A percentile compares a stretch with the other conserved stretches of the same genome.
These are phyloP conservation scores for Aspergillus diversus DNA, from an alignment of 495 filamentous ascomycete genomes.

Conservation along the genomic window DNA sequence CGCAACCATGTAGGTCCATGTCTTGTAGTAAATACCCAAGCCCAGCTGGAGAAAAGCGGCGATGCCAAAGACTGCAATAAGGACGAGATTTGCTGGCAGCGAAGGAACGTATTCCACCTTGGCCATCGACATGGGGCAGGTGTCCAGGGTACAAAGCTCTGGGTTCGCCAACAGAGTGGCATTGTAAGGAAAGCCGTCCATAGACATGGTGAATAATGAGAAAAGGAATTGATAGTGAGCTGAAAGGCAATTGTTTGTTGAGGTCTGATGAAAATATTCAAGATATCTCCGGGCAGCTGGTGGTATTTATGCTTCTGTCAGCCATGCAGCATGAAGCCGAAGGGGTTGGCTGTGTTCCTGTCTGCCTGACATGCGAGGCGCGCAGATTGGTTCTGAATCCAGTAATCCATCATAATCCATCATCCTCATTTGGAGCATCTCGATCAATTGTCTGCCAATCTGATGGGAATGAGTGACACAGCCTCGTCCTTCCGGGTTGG, in stretches of 20 bases:
- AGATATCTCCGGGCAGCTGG: too few relatives aligned
- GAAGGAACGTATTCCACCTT: slow-evolving; percentile 38
- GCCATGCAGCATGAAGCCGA: too few relatives aligned
- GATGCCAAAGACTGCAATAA: slow-evolving; percentile 34
- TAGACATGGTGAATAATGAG: slow-evolving; percentile 9
- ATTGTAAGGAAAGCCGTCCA: slow-evolving; percentile 4
- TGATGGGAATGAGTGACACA: background rate
- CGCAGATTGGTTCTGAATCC: too few relatives aligned
- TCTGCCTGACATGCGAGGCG: too few relatives aligned
- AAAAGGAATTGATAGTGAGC: background rate
- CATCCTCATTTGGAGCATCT: too few relatives aligned
- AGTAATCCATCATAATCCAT: too few relatives aligned
- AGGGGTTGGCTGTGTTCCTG: too few relatives aligned
- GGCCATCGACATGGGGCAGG: slow-evolving; percentile 40
- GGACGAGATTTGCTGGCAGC: slow-evolving; percentile 43
- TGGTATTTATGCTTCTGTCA: too few relatives aligned
- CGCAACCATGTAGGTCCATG: slow-evolving; percentile 34
- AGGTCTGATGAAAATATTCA: too few relatives aligned
- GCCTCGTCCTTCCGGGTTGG: background rate
- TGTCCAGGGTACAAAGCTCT: slow-evolving; percentile 39
- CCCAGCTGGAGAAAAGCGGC: slow-evolving; percentile 30
- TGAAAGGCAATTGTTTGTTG: background rate
- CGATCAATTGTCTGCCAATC: too few relatives aligned
- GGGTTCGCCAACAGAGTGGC: slow-evolving; percentile 14
- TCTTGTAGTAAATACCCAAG: slow-evolving; percentile 33